Evolutionary conservation across 306 rosid genomes (phyloP), one percentile per base, ranked within the genome.

Genomic region (Cucumis hystrix): DNA sequence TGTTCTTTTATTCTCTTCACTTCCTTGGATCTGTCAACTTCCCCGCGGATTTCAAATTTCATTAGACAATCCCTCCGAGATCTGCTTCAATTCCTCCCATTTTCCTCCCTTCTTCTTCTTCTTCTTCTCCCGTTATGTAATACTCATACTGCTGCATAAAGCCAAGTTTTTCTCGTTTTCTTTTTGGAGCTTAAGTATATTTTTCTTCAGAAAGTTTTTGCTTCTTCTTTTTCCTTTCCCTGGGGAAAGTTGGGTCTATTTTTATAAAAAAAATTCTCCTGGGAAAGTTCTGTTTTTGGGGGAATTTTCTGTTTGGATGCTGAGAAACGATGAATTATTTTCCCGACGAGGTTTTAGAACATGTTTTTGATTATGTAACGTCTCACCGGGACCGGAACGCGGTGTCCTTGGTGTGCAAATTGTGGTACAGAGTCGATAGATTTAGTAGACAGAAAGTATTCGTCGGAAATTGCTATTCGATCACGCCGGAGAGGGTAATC

Each of bases 341-440:
- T 80, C 99, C 97, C 3, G 99, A 95, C 65, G 97, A 95, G 89
- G 97, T 95, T 8, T 66, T 95, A 65, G 99, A 92, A 85, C 97
- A 90, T 74, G 84, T 95, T 13, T 92, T 95, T 81, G 96, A 86
- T 72, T 87, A 66, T 59, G 92, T 92, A 28, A 85, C 79, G n/a
- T 79, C 95, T 78, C 93, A 92, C 81, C 72, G 82, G 28, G 97
- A 95, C 84, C 85, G 99, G 20, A 95, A 95, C 87, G 81, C 89
- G 6, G 83, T 95, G 80, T 90, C 99, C 80, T 52, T 84, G 87
- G 99, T 92, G 81, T 95, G 99, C 83, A 95, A 85, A 57, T 85
- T 85, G 43, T 95, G 99, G 99, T 92, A 79, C 85, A 88, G 86
- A 30, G 86, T 95, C 56, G 97, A 92, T 79, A 88, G 96, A 73